Evolutionary conservation across 1,284 basidiomycete species (phyloP).

Genomic region (Phellopilus nigrolimitatus): DNA sequence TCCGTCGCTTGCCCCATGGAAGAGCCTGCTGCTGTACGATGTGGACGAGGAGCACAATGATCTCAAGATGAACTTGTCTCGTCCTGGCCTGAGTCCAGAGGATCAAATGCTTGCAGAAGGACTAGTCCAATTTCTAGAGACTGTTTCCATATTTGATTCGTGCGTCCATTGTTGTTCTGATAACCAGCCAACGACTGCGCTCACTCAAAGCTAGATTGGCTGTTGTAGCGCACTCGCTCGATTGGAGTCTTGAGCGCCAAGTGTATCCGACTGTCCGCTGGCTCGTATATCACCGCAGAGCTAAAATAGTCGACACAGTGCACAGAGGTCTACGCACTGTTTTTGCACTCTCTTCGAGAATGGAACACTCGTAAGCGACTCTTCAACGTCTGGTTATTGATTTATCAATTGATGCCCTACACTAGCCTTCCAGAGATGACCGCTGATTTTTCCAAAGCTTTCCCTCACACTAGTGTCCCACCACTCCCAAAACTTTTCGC

Average conservation of each 20-base stretch:
- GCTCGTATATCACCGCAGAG: constrained; percentile 86
- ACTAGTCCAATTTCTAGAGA: constrained; percentile 63
- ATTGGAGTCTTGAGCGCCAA: constrained; percentile 83
- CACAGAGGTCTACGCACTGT: constrained; percentile 79
- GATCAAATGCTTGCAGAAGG: constrained; percentile 66
- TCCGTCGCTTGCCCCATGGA: constrained; percentile 85
- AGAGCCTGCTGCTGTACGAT: constrained; percentile 75
- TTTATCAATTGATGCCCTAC: not conserved
- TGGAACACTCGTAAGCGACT: constrained; percentile 57
- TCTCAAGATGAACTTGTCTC: constrained; percentile 54
- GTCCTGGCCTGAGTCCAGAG: constrained; percentile 56
- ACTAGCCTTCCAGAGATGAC: constrained; percentile 58
- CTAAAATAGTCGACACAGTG: constrained; percentile 85
- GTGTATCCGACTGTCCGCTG: constrained; percentile 86
- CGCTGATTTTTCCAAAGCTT: constrained; percentile 60
- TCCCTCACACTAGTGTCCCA: constrained; percentile 60
- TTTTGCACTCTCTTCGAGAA: constrained; percentile 69
- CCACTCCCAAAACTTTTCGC: constrained; percentile 73
- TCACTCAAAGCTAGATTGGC: constrained; percentile 57
- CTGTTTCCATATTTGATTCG: constrained; percentile 38
- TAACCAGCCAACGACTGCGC: not conserved
- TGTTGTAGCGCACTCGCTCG: constrained; percentile 81
- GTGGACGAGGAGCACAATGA: constrained; percentile 53
- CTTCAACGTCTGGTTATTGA: not conserved
- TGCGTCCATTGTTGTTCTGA: constrained; percentile 39